Evolutionary conservation across 2,329 filamentous ascomycete species (phyloP).

Genomic region (Ambrosiella xylebori): DNA sequence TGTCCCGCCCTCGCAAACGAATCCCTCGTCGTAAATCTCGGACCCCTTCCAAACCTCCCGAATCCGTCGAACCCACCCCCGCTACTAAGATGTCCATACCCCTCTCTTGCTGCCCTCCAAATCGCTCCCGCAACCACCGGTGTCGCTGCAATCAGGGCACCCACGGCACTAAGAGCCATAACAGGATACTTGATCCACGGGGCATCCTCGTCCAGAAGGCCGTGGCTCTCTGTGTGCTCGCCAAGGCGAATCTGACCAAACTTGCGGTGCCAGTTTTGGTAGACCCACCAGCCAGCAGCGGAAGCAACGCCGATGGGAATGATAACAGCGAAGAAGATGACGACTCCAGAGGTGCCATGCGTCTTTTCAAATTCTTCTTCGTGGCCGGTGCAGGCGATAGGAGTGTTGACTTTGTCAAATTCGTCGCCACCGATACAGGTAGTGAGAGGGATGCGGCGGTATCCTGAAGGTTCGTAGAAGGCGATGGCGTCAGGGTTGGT

Average conservation of each 20-base stretch:
- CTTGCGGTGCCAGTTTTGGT: constrained; percentile 68
- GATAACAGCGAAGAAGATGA: constrained; percentile 71
- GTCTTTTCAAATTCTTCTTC: constrained; percentile 65
- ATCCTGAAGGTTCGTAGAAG: constrained; percentile 74
- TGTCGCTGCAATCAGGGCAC: constrained; percentile 40
- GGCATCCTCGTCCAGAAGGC: constrained; percentile 48
- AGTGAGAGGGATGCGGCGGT: constrained; percentile 74
- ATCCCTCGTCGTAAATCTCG: constrained; percentile 71
- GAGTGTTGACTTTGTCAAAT: constrained; percentile 46
- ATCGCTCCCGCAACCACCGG: constrained; percentile 58
- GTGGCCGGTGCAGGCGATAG: constrained; percentile 55
- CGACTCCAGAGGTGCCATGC: constrained; percentile 52
- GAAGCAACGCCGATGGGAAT: constrained; percentile 56
- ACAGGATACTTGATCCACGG: constrained; percentile 73
- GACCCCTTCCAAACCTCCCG: constrained; percentile 29
- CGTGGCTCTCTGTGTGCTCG: constrained; percentile 59
- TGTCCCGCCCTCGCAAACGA: constrained; percentile 74
- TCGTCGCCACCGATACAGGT: constrained; percentile 66
- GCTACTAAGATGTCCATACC: constrained; percentile 31
- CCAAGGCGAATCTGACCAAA: constrained; percentile 87
- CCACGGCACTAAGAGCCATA: constrained; percentile 47
- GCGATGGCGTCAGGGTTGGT: constrained; percentile 51
- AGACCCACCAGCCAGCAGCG: constrained; percentile 68
- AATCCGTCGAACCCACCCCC: constrained; percentile 24
- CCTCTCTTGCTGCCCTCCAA: constrained; percentile 46